phyloP scores from a whole-genome alignment of 2,329 filamentous ascomycete species.

The Calonectria honghensis region DNA sequence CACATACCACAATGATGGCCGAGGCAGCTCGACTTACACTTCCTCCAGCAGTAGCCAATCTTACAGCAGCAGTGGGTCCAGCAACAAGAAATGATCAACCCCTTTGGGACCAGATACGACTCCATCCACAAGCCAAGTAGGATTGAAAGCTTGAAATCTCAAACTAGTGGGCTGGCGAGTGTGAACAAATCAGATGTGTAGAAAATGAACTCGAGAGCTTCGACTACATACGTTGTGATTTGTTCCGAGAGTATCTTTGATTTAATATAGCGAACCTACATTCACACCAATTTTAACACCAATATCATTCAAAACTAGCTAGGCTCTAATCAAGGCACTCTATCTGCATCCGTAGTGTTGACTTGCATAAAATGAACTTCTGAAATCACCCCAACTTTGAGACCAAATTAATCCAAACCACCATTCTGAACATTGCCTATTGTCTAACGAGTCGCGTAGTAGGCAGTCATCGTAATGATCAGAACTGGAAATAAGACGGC shows the following conservation, averaged over 20 bases:
- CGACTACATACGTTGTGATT: neutral
- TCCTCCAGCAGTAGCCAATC: conserved; percentile 65
- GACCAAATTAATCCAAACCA: conserved; percentile 11
- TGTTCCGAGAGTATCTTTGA: neutral
- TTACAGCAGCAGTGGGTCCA: conserved; percentile 20
- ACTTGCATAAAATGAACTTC: neutral
- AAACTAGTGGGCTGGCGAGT: neutral
- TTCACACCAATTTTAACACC: neutral
- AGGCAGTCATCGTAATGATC: conserved; percentile 57
- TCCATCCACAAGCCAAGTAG: neutral
- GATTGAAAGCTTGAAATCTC: neutral
- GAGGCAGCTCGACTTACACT: conserved; percentile 77
- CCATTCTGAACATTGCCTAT: neutral
- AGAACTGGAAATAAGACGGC: conserved; percentile 58
- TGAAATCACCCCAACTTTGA: neutral
- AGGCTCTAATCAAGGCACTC: conserved; percentile 1
- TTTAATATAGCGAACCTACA: neutral
- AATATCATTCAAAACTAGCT: conserved; percentile 18
- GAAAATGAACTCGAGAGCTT: neutral
- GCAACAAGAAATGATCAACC: conserved; percentile 42
- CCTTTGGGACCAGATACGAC: neutral
- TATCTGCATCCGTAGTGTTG: neutral
- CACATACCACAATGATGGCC: conserved; percentile 80
- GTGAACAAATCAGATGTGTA: neutral
- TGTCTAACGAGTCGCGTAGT: conserved; percentile 53